Conservation (phyloP, 768 basidiomycete genomes). For the Boletus subparvulus region DNA sequence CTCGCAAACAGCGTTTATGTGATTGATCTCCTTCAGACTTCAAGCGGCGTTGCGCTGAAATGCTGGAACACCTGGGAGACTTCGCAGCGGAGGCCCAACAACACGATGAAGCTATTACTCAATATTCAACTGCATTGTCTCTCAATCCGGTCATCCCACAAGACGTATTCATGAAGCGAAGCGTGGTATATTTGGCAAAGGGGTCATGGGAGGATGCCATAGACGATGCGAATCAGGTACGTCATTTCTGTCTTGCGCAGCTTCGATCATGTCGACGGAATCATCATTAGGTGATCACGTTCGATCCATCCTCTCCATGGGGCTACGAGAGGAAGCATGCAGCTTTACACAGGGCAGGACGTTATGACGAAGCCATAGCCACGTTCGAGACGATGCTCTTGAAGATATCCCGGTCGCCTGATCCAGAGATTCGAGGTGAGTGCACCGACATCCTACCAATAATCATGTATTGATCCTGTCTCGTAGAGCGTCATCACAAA, state of each 20-base stretch:
- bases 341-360: neutral
- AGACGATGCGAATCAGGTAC: neutral
- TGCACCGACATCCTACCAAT: neutral
- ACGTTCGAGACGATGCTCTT: conserved; percentile 4
- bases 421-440: neutral
- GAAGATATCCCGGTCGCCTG: neutral
- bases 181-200: neutral
- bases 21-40: neutral
- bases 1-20: neutral
- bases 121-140: neutral
- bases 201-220: too few relatives aligned
- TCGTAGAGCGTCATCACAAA: neutral
- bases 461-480: neutral
- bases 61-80: neutral
- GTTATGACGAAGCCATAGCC: neutral
- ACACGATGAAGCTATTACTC: neutral
- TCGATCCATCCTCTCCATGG: neutral
- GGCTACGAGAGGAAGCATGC: neutral
- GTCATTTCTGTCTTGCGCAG: neutral
- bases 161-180: neutral
- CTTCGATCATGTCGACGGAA: neutral
- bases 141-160: neutral
- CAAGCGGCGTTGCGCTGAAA: neutral
- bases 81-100: neutral
- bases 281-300: neutral